Conservation (phyloP, 2,329 filamentous ascomycete species). For the Neobulgaria alba region DNA sequence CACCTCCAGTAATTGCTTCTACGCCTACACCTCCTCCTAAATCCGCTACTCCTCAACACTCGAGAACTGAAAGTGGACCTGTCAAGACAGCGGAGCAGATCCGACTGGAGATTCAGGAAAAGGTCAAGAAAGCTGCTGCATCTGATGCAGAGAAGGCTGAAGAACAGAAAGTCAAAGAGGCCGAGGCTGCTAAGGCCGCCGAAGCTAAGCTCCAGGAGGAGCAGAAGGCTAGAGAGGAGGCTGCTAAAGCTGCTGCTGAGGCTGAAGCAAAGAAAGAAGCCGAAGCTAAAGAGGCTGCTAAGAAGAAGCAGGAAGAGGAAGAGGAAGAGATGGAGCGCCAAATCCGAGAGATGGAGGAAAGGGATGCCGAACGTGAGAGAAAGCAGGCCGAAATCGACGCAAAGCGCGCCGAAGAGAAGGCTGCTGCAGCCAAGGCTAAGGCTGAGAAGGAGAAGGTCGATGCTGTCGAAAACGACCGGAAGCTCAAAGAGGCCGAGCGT, state of each 20-base stretch:
- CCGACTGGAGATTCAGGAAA: slow-evolving; percentile 65
- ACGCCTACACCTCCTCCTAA: slow-evolving; percentile 75
- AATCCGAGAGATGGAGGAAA: slow-evolving; percentile 48
- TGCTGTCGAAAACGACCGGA: slow-evolving; percentile 51
- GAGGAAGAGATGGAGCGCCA: slow-evolving; percentile 52
- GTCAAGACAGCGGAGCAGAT: slow-evolving; percentile 74
- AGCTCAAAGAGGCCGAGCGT: slow-evolving; percentile 62
- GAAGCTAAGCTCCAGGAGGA: slow-evolving; percentile 30
- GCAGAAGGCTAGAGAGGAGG: slow-evolving; percentile 28
- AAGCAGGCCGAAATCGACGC: slow-evolving; percentile 28
- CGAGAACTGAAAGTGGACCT: slow-evolving; percentile 60
- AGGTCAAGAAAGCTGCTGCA: slow-evolving; percentile 33
- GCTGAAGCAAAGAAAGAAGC: slow-evolving; percentile 30
- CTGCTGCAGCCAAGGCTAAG: slow-evolving; percentile 32
- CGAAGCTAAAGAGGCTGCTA: slow-evolving; percentile 26
- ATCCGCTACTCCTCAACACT: slow-evolving; percentile 56
- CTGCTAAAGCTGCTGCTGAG: slow-evolving; percentile 29
- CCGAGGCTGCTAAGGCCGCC: slow-evolving; percentile 21
- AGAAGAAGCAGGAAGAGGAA: slow-evolving; percentile 32
- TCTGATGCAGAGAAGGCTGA: slow-evolving; percentile 28
- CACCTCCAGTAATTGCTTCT: slow-evolving; percentile 58
- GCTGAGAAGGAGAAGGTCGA: slow-evolving; percentile 40
- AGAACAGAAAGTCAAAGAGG: slow-evolving; percentile 28
- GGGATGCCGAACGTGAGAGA: slow-evolving; percentile 27
- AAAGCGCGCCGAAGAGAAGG: slow-evolving; percentile 29